Base-by-base conservation (phyloP, 2,329 filamentous ascomycete species). In the Lomentospora prolificans region DNA sequence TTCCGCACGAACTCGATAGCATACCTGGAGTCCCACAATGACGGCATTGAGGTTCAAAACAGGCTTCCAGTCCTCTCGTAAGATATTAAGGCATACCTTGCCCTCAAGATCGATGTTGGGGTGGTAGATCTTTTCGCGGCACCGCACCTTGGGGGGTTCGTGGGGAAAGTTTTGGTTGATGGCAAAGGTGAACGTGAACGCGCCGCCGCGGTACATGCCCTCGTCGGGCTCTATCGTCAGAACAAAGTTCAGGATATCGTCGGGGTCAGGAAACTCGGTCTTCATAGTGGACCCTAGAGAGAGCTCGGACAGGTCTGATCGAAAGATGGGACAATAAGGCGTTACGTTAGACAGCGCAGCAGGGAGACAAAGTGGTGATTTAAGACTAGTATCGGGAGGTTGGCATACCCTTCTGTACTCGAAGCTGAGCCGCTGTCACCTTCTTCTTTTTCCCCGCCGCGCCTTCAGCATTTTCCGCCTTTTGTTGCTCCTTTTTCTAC, bases 51-150 rank as follows among this genome's bases (percentile, higher is more conserved):
- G 72, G 70, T 97, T 97, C 67, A 99, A 75, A 48, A 99, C 94
- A 0, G 94, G 94, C 77, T 97, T 99, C 94, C 94, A 99, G 75
- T 99, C 94, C 74, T 99, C 94, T 59, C 94, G 79, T 66, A 99
- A 72, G 65, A 99, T 99, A 70, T 99, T 99, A 66, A 99, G 74
- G 75, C 94, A 99, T 60, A 99, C 91, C 68, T 99, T 99, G 63
- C 94, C 94, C 69, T 97, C 90, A 41, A 96, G 80, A 67, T 99
- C 94, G 68, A 99, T 99, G 72, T 99, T 99, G 4, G 94, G 94
- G 69, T 99, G 94, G 75, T 99, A 99, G 65, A 99, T 97, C 78
- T 96, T 97, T 73, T 99, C 89, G 63, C 85, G 87, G 75, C 94
- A 97, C 67, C 89, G 94, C 64, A 99, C 94, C 74, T 97, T 97